Evolutionary conservation across 2,329 filamentous ascomycete species (phyloP).

Genomic region (Trichoderma koningii): DNA sequence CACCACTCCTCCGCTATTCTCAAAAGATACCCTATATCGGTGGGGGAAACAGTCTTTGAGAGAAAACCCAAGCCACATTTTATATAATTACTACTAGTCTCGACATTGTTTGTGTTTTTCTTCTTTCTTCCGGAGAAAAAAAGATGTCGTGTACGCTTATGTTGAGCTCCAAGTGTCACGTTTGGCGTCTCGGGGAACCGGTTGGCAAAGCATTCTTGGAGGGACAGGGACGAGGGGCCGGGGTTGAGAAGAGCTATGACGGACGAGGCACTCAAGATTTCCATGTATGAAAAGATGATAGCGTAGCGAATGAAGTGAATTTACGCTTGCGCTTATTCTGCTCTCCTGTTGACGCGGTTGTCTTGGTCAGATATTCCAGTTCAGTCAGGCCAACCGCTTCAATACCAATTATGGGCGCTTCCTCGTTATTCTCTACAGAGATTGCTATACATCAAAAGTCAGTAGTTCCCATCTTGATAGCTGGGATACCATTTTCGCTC

Average conservation of each 20-base stretch:
- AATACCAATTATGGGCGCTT: too few species aligned
- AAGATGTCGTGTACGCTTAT: slow-evolving; percentile 19
- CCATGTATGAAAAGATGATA: slow-evolving; percentile 26
- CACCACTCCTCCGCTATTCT: slow-evolving; percentile 25
- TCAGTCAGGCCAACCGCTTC: too few species aligned
- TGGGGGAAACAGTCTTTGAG: slow-evolving; percentile 25
- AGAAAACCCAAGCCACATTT: slow-evolving; percentile 17
- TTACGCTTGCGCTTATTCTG: background rate
- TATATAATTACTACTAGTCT: slow-evolving; percentile 26
- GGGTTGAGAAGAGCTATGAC: slow-evolving; percentile 22
- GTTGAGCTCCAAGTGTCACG: slow-evolving; percentile 22
- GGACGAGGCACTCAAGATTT: slow-evolving; percentile 24
- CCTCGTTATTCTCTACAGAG: too few species aligned
- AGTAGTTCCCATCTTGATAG: too few species aligned
- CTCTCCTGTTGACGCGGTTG: background rate
- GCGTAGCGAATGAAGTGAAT: slow-evolving; percentile 26
- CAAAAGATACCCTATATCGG: slow-evolving; percentile 23
- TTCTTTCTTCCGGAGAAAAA: background rate
- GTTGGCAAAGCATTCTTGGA: slow-evolving; percentile 26
- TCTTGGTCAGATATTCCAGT: background rate
- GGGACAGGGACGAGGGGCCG: slow-evolving; percentile 10
- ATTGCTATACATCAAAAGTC: too few species aligned
- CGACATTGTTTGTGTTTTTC: slow-evolving; percentile 3
- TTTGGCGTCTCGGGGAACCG: slow-evolving; percentile 29
- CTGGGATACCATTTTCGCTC: too few species aligned